Base-by-base conservation (phyloP, 2,329 filamentous ascomycete species). In the Aspergillus nomiae region DNA sequence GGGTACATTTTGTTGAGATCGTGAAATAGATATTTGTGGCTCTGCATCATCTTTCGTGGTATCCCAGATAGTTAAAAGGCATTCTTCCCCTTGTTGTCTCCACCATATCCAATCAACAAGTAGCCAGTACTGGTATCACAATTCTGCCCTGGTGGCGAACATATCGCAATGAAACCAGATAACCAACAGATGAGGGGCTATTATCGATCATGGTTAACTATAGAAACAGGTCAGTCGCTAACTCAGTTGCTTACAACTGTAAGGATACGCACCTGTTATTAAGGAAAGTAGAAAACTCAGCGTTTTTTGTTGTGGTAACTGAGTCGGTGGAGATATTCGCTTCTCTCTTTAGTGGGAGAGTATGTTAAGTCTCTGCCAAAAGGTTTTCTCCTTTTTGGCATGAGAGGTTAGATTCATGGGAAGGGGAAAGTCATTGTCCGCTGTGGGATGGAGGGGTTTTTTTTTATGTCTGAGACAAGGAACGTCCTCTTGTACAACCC, bases 291-390 rank as follows among this genome's bases (percentile, higher is more conserved):
- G 69, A 67, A 46, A 58, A 68, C 26, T 59, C 43, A n/a, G 24
- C 53, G n/a, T 51, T 65, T 38, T 53, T 70, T 55, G 14, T 63
- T 62, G 32, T 38, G 28, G 60, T 71, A 71, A 6, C 51, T 53
- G 21, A 73, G 62, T 56, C 63, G 41, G 54, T 69, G 67, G 46
- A 71, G 54, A 72, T 65, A 56, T 71, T 71, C 7, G 56, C 54
- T 24, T 70, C 69, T 28, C 43, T 67, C 58, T 43, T 69, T 68
- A 10, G 69, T 66, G 9, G 36, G 38, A 28, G 67, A 63, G 45
- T 69, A 70, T 30, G 69, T 70, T 30, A 70, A 69, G 19, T 71
- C 64, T 10, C 59, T 60, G 21, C 53, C 63, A 24, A 72, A 63
- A 19, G 69, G 58, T 26, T 36, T 59, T 41, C 66, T 60, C 10